A percentile compares a stretch with the other conserved stretches of the same genome.
These are phyloP conservation scores for Wallacemonas sp. DNA, from an alignment of 208 protist genomes.

Conservation along the genomic window DNA sequence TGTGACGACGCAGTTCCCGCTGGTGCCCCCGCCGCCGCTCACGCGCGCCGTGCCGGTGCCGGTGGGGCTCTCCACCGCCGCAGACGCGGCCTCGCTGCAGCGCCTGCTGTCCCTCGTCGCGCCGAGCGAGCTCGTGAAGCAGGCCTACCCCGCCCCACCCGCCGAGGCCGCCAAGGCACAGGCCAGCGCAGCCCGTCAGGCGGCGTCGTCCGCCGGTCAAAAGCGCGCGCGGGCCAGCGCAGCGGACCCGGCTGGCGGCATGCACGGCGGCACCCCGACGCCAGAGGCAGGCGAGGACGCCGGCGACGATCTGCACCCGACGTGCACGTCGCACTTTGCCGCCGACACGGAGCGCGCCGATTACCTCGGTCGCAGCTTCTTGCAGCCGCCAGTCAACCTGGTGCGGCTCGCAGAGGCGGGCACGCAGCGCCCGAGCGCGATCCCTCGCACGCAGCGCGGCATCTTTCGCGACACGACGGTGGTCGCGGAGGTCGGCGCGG, in stretches of 20 bases:
- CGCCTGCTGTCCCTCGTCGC: slow-evolving; percentile 41
- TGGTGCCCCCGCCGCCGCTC: slow-evolving; percentile 3
- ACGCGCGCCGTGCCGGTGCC: no score
- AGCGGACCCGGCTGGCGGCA: slow-evolving; percentile 15
- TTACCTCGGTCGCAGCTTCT: slow-evolving; percentile 78
- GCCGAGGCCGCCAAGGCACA: slow-evolving; percentile 19
- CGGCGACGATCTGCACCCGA: slow-evolving; percentile 6
- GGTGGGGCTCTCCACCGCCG: neutral
- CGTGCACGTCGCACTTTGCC: slow-evolving; percentile 33
- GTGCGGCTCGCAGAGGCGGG: slow-evolving; percentile 33
- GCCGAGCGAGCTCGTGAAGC: slow-evolving; percentile 37
- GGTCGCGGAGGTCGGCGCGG: neutral
- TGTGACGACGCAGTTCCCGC: neutral
- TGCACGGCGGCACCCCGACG: neutral
- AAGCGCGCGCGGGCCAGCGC: slow-evolving; percentile 15
- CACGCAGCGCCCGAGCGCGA: slow-evolving; percentile 31
- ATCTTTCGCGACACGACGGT: slow-evolving; percentile 26
- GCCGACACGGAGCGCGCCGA: slow-evolving; percentile 54
- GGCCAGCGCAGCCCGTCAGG: slow-evolving; percentile 6
- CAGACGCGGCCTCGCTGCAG: neutral
- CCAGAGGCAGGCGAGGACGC: neutral
- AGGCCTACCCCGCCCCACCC: slow-evolving; percentile 44
- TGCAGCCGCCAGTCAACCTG: slow-evolving; percentile 58
- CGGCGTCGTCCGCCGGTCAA: slow-evolving; percentile 1
- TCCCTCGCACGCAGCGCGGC: slow-evolving; percentile 54